Evolutionary conservation across 352 stramenopile genomes (phyloP).

Genomic region (Pythium aphanidermatum): DNA sequence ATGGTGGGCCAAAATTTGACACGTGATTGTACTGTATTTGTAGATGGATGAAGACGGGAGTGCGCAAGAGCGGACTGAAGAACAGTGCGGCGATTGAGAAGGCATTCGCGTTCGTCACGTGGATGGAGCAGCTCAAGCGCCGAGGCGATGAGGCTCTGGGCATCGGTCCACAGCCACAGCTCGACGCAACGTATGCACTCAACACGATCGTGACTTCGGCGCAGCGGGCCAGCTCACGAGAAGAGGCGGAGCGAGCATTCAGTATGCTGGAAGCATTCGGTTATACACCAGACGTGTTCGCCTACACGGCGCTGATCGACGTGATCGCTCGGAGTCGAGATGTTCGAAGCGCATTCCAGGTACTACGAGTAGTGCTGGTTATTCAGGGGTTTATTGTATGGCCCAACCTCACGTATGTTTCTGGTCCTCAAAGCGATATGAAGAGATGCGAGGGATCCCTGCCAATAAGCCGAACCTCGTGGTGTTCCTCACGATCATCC

Average conservation of each 20-base stretch:
- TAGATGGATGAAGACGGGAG: conserved; percentile 58
- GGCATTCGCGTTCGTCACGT: conserved; percentile 60
- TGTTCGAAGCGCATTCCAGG: conserved; percentile 36
- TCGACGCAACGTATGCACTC: conserved; percentile 64
- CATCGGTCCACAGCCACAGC: conserved; percentile 27
- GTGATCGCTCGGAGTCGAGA: conserved; percentile 47
- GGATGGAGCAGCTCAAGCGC: conserved; percentile 49
- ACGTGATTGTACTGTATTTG: too few relatives aligned
- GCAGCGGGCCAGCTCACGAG: conserved; percentile 41
- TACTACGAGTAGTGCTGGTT: conserved; percentile 8
- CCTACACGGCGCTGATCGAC: conserved; percentile 72
- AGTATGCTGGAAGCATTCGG: conserved; percentile 36
- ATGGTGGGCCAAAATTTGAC: too few relatives aligned
- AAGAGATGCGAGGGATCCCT: conserved; percentile 48
- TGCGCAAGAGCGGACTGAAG: conserved; percentile 52
- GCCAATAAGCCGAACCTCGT: conserved; percentile 57
- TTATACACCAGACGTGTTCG: conserved; percentile 66
- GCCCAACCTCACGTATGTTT: not conserved
- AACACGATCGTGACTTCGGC: conserved; percentile 73
- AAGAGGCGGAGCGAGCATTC: conserved; percentile 52
- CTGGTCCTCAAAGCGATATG: conserved; percentile 43
- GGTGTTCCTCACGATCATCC: conserved; percentile 65
- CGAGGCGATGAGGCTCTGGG: conserved; percentile 32
- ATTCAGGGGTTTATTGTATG: not conserved
- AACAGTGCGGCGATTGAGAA: conserved; percentile 46